Percentiles rank a stretch among this genome's conserved stretches.
Conservation (phyloP, 1,139 yeast genomes). For the Scheffersomyces insectosa region DNA sequence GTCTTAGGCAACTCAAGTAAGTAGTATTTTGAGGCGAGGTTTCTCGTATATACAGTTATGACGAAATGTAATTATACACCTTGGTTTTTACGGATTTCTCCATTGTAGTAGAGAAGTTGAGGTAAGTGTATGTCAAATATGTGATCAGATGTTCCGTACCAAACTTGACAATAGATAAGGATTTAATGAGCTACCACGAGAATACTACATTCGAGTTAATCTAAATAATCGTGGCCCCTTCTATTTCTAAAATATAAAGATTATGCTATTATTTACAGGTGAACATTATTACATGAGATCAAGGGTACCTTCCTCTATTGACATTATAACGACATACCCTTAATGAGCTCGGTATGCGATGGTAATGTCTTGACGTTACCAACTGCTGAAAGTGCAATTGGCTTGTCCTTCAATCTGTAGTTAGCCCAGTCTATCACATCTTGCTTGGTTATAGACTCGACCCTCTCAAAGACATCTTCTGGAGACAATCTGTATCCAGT, state of each 20-base stretch:
- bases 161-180: too few species aligned
- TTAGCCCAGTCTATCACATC: constrained; percentile 91
- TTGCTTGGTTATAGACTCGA: constrained; percentile 72
- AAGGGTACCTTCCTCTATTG: constrained; percentile 1
- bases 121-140: too few species aligned
- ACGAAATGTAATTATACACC: too few species aligned
- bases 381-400: constrained; percentile 85
- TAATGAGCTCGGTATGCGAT: constrained; percentile 52
- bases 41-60: too few species aligned
- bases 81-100: too few species aligned
- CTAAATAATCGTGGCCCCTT: too few species aligned
- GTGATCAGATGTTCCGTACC: too few species aligned
- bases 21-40: not conserved
- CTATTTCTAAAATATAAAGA: too few species aligned
- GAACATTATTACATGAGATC: not conserved
- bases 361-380: constrained; percentile 76
- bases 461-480: constrained; percentile 85
- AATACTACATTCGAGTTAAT: too few species aligned
- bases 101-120: too few species aligned
- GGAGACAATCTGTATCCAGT: constrained; percentile 91
- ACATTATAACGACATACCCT: constrained; percentile 32
- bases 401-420: constrained; percentile 73
- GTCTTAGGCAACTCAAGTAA: not conserved
- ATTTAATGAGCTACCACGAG: too few species aligned
- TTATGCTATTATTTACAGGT: too few species aligned